Evolutionary conservation across 2,329 filamentous ascomycete species (phyloP).

Genomic region (Colletotrichum australisinense): DNA sequence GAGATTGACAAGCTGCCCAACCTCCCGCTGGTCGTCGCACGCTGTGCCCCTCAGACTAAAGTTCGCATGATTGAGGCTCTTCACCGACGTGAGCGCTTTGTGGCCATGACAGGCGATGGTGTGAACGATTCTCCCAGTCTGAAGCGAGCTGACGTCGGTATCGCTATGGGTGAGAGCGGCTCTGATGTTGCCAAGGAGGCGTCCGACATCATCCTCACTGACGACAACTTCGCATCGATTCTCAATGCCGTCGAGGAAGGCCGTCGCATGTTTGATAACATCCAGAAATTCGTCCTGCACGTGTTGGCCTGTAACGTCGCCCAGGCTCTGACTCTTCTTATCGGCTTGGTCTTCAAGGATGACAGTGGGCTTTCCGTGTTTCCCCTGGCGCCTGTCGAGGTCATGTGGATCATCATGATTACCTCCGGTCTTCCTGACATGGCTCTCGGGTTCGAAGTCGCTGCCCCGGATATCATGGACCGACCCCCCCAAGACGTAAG

Average conservation of each 20-base stretch:
- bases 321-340: constrained; percentile 74
- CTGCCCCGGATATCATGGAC: constrained; percentile 75
- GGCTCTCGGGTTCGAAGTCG: constrained; percentile 78
- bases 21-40: constrained; percentile 73
- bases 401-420: constrained; percentile 84
- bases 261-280: constrained; percentile 78
- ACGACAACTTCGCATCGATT: constrained; percentile 80
- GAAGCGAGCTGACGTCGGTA: constrained; percentile 76
- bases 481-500: constrained; percentile 74
- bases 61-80: constrained; percentile 78
- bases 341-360: constrained; percentile 79
- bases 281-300: constrained; percentile 78
- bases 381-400: constrained; percentile 78
- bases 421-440: constrained; percentile 80
- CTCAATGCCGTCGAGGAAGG: constrained; percentile 79
- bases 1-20: constrained; percentile 72
- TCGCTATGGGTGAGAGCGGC: constrained; percentile 76
- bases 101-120: constrained; percentile 79
- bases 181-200: constrained; percentile 79
- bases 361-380: constrained; percentile 72
- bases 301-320: constrained; percentile 77
- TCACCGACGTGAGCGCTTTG: constrained; percentile 72
- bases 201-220: constrained; percentile 74
- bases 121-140: constrained; percentile 78
- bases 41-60: constrained; percentile 75